Percentiles rank a stretch among this genome's conserved stretches.
phyloP scores from a whole-genome alignment of 1,284 basidiomycete genomes.

The Quambalaria eucalypti region DNA sequence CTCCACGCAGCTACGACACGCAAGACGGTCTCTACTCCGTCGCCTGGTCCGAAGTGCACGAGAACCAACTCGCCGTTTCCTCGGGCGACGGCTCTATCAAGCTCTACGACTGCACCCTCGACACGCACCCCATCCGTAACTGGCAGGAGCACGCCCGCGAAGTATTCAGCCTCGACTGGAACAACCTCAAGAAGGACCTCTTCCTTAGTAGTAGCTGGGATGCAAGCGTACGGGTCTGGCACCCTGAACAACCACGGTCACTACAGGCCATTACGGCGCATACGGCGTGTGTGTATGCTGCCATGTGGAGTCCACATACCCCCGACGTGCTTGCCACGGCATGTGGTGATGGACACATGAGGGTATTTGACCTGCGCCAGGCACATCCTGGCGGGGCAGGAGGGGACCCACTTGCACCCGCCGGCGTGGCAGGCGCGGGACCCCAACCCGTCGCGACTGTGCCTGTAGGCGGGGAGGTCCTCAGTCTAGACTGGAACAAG shows the following conservation, averaged over 20 bases:
- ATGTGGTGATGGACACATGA: conserved; percentile 58
- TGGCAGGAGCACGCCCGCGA: conserved; percentile 92
- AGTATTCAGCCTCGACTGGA: conserved; percentile 94
- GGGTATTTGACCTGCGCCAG: conserved; percentile 36
- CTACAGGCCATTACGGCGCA: conserved; percentile 73
- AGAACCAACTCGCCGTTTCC: conserved; percentile 81
- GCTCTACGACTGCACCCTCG: conserved; percentile 80
- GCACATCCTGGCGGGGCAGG: neutral
- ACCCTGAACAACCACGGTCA: conserved; percentile 67
- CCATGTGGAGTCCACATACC: conserved; percentile 81
- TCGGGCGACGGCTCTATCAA: conserved; percentile 86
- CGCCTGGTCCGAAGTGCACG: conserved; percentile 85
- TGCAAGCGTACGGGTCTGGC: conserved; percentile 81
- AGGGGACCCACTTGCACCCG: conserved; percentile 5
- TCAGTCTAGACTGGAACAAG: conserved; percentile 86
- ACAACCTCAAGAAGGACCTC: conserved; percentile 79
- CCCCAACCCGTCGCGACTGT: conserved; percentile 12
- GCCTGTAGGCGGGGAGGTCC: conserved; percentile 47
- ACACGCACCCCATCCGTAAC: conserved; percentile 77
- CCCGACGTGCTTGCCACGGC: conserved; percentile 71
- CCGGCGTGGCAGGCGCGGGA: neutral
- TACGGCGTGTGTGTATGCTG: conserved; percentile 74
- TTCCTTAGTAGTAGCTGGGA: conserved; percentile 85
- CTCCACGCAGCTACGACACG: conserved; percentile 66
- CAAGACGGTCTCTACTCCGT: conserved; percentile 87